Evolutionary conservation across 108 stramenopile genomes (phyloP), one percentile per base, ranked within the genome.

Genomic region (Hondaea fermentalgiana): DNA sequence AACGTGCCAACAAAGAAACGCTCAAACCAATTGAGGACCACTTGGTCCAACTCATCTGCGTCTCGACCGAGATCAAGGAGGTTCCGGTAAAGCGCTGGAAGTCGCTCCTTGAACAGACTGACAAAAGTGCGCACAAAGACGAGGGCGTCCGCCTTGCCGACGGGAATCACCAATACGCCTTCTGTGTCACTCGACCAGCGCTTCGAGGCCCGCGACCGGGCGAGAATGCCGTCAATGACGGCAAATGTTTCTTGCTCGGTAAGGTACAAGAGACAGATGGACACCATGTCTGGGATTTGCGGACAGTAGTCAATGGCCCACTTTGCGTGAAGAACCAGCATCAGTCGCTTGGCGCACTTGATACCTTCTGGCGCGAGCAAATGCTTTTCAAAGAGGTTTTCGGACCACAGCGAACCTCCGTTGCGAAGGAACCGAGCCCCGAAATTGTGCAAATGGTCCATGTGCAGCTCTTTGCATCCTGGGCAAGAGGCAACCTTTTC

Each of bases 161-260:
- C 76, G 3, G 76, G 76, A n/a, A 83, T 21, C 43, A 53, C n/a
- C 6, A 53, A 6, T 0, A 28, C 1, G 25, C 49, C 23, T 12
- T 83, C 51, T 12, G 45, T 25, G 25, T 69, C 64, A 3, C 42
- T 69, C 1, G 8, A 12, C 76, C 76, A 83, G 76, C 76, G 76
- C 51, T 35, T 8, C 23, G 49, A 47, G 1, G n/a, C 76, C 6
- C 51, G 45, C n/a, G 76, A 83, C 0, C 45, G 3, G 49, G n/a
- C 72, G 92, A 96, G 71, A 96, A 96, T 89, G 96, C 97, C n/a
- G 95, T 97, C 92, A 88, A 96, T 89, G 92, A 90, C 35, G 87
- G 87, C 44, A 92, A 94, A 88, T 96, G 96, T 42, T 93, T 96
- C 90, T 92, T 91, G 5, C 96, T 97, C 91, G 93, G 94, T 16